Base-by-base conservation (phyloP, 1,284 basidiomycete genomes). In the Violaceomyces palustris region DNA sequence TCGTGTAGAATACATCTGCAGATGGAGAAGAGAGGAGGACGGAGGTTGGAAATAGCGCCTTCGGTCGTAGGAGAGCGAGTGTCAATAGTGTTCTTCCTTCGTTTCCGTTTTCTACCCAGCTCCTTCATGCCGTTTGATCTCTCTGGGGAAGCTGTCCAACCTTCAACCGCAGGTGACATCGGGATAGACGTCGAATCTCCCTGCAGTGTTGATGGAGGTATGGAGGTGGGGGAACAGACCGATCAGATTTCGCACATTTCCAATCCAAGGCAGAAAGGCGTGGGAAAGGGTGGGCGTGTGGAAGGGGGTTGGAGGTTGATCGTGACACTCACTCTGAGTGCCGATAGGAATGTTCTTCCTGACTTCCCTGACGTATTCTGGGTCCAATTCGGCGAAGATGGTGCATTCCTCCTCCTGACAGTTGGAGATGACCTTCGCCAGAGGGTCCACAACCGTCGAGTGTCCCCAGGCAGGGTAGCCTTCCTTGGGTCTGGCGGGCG, bases 401-500 rank as follows among this genome's bases (percentile, higher is more conserved):
- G 93, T 91, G 21, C 82, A 80, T 74, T 93, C 89, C 3, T 79
- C 78, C 61, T 94, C 86, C 26, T 80, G 80, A 9, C 88, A 85
- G 69, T 92, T 86, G 3, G 77, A 80, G 3, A 94, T 73, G 21
- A 93, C 80, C 47, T 82, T 79, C n/a, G 85, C 94, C 77, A 88
- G 50, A 6, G 70, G 70, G 24, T 70, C 68, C 7, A 66, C 60
- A 17, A 72, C 39, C 23, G 51, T 69, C 21, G 52, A 56, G 34
- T 70, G 67, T 3, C 70, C 70, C 65, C 66, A 73, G 5, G 70
- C 61, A 0, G 69, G 70, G 35, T 73, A 73, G 5, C 65, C 64
- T 22, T 59, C 81, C 45, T 85, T 74, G 59, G 94, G 87, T 27
- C 93, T 81, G 1, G 94, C 91, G 24, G 92, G 91, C 54, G 91